Conservation (phyloP, 169 alveolate species). For the Plasmodium blacklocki region DNA sequence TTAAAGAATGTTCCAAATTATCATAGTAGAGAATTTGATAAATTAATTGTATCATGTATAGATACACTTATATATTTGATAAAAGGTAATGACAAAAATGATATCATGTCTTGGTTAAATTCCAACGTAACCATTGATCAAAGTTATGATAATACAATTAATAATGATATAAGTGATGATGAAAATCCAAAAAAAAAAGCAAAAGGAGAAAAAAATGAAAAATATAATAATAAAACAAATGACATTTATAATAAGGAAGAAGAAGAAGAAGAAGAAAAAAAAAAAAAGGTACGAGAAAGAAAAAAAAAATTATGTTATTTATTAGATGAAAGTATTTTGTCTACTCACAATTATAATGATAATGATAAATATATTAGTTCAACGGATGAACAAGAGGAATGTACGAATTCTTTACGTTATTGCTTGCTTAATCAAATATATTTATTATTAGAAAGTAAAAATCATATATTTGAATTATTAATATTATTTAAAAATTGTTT, state of each 20-base stretch:
- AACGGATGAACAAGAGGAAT: constrained; percentile 19
- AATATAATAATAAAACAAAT: not conserved
- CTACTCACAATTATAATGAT: constrained; percentile 7
- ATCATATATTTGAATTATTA: constrained; percentile 58
- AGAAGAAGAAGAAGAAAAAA: not conserved
- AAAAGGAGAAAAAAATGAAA: not conserved
- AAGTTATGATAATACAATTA: not conserved
- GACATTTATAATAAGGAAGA: not conserved
- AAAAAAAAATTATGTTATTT: constrained; percentile 32
- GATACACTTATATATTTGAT: constrained; percentile 47
- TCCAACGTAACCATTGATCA: constrained; percentile 14
- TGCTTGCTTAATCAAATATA: constrained; percentile 56
- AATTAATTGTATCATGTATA: constrained; percentile 55
- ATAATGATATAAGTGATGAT: not conserved
- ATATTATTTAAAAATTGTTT: constrained; percentile 57
- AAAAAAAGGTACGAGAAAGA: not conserved
- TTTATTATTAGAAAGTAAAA: constrained; percentile 61
- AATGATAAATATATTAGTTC: not conserved
- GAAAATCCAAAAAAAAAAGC: not conserved
- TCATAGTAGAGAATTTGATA: constrained; percentile 71
- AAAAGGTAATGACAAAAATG: constrained; percentile 35
- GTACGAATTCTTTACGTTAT: constrained; percentile 41
- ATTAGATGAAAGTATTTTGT: constrained; percentile 35
- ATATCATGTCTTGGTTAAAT: constrained; percentile 66
- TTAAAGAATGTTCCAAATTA: constrained; percentile 75